These are phyloP conservation scores for Phytophthora melonis DNA, from an alignment of 352 stramenopile genomes.

Conservation along the genomic window DNA sequence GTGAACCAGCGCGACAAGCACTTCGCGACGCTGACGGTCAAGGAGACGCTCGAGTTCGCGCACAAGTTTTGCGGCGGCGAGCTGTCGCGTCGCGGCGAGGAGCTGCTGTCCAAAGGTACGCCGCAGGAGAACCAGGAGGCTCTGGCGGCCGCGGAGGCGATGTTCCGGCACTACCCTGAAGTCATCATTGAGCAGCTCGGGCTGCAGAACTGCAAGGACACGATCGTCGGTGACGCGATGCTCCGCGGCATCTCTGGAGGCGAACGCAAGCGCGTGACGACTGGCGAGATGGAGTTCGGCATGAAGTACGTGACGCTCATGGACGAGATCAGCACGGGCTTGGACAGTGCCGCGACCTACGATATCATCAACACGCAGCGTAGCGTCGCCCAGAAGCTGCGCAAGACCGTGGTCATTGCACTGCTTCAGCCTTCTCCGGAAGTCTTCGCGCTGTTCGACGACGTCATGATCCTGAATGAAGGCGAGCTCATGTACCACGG, in stretches of 20 bases:
- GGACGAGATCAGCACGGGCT: conserved; percentile 76
- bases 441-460: conserved; percentile 86
- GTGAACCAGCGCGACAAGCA: conserved; percentile 56
- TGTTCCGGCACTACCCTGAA: conserved; percentile 44
- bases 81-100: neutral
- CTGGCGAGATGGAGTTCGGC: conserved; percentile 75
- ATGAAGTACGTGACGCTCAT: conserved; percentile 77
- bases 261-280: conserved; percentile 66
- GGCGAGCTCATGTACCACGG: conserved; percentile 79
- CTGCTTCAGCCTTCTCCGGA: conserved; percentile 84
- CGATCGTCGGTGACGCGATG: too few species aligned
- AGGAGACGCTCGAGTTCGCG: conserved; percentile 59
- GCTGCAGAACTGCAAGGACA: conserved; percentile 31
- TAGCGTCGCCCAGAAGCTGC: conserved; percentile 28
- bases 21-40: conserved; percentile 54
- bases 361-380: conserved; percentile 67
- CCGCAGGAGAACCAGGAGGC: conserved; percentile 4
- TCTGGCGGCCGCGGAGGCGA: conserved; percentile 9
- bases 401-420: conserved; percentile 60
- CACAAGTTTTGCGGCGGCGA: conserved; percentile 37
- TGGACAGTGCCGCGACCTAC: conserved; percentile 64
- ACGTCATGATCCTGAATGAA: conserved; percentile 46
- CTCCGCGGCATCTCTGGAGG: conserved; percentile 46
- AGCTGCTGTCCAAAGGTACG: conserved; percentile 21
- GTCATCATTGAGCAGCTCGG: conserved; percentile 46